Conservation (phyloP, 2,329 filamentous ascomycete genomes). For the Penicillium corylophilum region DNA sequence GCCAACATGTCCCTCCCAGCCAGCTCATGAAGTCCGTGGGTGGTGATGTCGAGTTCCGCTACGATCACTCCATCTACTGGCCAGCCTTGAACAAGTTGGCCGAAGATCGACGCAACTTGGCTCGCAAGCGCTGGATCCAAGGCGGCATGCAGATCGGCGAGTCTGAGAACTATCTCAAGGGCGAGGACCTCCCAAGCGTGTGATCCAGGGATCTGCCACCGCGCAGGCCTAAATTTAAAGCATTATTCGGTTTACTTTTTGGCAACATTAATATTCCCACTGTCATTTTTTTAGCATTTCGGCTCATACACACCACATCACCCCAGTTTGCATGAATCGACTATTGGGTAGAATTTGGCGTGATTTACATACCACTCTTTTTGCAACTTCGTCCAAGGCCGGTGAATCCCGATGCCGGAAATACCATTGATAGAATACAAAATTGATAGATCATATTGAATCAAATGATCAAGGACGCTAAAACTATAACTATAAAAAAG, state of each 20-base stretch:
- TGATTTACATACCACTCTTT: background rate
- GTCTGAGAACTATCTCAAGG: constrained; percentile 81
- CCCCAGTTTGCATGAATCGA: background rate
- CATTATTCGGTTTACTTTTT: background rate
- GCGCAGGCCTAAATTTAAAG: background rate
- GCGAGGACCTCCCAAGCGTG: constrained; percentile 52
- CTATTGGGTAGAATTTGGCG: background rate
- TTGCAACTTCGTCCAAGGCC: constrained; percentile 6
- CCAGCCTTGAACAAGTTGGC: constrained; percentile 74
- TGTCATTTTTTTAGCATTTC: constrained; percentile 3
- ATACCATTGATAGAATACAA: constrained; percentile 10
- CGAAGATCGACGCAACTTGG: constrained; percentile 62
- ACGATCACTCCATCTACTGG: constrained; percentile 89
- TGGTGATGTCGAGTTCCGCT: constrained; percentile 83
- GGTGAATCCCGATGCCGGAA: too few species aligned
- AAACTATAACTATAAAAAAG: background rate
- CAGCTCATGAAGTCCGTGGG: constrained; percentile 80
- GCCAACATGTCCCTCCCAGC: constrained; percentile 72
- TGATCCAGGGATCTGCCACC: constrained; percentile 18
- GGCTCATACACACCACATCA: background rate
- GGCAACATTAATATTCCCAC: background rate
- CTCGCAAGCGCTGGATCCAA: constrained; percentile 70
- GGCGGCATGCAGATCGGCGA: constrained; percentile 82
- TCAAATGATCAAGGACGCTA: background rate
- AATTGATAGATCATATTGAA: background rate